Conservation (phyloP, 2,329 filamentous ascomycete species). For the Raffaelea arxii region DNA sequence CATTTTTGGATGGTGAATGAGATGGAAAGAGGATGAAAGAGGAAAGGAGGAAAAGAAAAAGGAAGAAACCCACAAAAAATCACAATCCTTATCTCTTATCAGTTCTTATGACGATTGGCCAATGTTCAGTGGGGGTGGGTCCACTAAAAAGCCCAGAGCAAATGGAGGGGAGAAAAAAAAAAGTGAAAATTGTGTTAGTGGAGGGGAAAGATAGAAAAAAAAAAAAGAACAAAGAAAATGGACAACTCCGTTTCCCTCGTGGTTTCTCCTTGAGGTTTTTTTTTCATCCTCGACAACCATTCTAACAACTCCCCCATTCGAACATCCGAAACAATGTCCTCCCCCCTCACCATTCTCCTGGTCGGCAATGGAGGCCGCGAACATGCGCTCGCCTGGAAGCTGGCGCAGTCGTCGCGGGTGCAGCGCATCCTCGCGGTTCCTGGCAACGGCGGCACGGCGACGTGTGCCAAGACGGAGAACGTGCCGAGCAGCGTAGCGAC, state of each 20-base stretch:
- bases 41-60: too few species aligned
- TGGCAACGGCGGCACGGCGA: conserved; percentile 81
- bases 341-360: conserved; percentile 49
- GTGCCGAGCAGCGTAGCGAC: conserved; percentile 47
- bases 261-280: neutral
- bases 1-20: neutral
- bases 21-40: neutral
- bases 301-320: neutral
- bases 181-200: too few species aligned
- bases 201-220: too few species aligned
- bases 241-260: too few species aligned
- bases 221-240: too few species aligned
- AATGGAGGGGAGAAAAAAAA: too few species aligned
- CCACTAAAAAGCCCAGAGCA: too few species aligned
- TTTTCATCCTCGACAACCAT: neutral
- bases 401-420: conserved; percentile 71
- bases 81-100: too few species aligned
- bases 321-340: conserved; percentile 3
- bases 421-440: conserved; percentile 62
- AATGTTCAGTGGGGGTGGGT: too few species aligned
- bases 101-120: too few species aligned
- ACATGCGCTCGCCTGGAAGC: conserved; percentile 90
- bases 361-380: conserved; percentile 92
- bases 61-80: too few species aligned
- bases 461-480: conserved; percentile 63